These are phyloP conservation scores for Microdochium bolleyi DNA, from an alignment of 2,329 filamentous ascomycete species.

Conservation along the genomic window DNA sequence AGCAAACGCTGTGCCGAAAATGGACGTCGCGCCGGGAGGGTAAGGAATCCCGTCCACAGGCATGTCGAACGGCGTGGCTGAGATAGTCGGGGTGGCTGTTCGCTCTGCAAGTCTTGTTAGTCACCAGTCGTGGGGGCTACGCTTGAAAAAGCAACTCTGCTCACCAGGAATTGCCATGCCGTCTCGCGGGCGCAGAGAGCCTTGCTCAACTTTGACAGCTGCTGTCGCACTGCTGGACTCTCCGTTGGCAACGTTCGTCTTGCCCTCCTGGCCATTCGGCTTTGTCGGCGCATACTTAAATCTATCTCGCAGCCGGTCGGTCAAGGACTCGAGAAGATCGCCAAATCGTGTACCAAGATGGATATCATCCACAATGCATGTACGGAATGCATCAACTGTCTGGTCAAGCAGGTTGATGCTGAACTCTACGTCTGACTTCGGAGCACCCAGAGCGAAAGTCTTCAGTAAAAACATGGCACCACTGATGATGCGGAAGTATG, in stretches of 20 bases:
- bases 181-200: constrained; percentile 15
- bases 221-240: constrained; percentile 19
- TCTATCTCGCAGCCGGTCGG: constrained; percentile 62
- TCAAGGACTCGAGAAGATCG: constrained; percentile 72
- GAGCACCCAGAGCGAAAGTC: constrained; percentile 75
- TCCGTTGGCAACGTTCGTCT: constrained; percentile 13
- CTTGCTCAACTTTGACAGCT: constrained; percentile 16
- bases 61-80: constrained; percentile 55
- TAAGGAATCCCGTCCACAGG: constrained; percentile 47
- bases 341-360: constrained; percentile 80
- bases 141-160: constrained; percentile 3
- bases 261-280: constrained; percentile 26
- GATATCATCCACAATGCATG: constrained; percentile 77
- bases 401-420: constrained; percentile 69
- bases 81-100: constrained; percentile 42
- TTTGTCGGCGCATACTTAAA: constrained; percentile 60
- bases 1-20: constrained; percentile 42
- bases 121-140: neutral
- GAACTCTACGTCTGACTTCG: constrained; percentile 68
- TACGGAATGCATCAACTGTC: constrained; percentile 65
- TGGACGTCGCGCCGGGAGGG: constrained; percentile 34
- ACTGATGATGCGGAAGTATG: constrained; percentile 80
- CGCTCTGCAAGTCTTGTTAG: constrained; percentile 21
- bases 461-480: constrained; percentile 80
- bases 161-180: constrained; percentile 18